phyloP scores from a whole-genome alignment of 257 asterid genomes.

The Jaltomata sinuosa region DNA sequence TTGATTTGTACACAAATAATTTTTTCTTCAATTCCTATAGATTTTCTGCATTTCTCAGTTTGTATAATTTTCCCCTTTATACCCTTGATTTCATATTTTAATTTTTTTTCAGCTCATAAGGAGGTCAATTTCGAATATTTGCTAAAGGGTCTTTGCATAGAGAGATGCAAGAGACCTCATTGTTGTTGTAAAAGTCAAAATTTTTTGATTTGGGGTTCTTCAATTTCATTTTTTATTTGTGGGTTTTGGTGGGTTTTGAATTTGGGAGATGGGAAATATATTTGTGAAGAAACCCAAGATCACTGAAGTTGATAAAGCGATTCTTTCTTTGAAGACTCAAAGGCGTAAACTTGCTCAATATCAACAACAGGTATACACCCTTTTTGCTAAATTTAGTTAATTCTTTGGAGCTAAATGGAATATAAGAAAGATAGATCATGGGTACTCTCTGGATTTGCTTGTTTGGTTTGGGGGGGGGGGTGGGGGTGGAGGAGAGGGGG shows the following conservation, averaged over 20 bases:
- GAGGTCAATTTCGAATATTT: not conserved
- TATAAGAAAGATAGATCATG: too few species aligned
- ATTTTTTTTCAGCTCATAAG: not conserved
- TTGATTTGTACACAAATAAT: not conserved
- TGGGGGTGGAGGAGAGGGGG: too few species aligned
- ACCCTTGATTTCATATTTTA: not conserved
- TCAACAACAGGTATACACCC: conserved; percentile 69
- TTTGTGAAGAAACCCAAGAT: conserved; percentile 91
- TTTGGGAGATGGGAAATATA: conserved; percentile 59
- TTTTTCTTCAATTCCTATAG: not conserved
- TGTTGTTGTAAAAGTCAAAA: not conserved
- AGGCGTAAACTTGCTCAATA: conserved; percentile 93
- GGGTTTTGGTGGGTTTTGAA: not conserved
- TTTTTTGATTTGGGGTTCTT: not conserved
- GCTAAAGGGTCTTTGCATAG: not conserved
- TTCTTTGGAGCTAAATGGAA: too few species aligned
- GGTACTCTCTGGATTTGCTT: too few species aligned
- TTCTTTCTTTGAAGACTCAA: conserved; percentile 93
- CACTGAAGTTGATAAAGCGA: conserved; percentile 89
- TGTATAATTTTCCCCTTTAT: not conserved
- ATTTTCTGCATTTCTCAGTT: not conserved
- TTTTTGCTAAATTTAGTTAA: not conserved
- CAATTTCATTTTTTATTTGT: not conserved
- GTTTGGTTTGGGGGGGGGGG: too few species aligned
- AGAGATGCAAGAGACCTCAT: not conserved